Conservation (phyloP, 345 rosid genomes). For the Garcia nutans region DNA sequence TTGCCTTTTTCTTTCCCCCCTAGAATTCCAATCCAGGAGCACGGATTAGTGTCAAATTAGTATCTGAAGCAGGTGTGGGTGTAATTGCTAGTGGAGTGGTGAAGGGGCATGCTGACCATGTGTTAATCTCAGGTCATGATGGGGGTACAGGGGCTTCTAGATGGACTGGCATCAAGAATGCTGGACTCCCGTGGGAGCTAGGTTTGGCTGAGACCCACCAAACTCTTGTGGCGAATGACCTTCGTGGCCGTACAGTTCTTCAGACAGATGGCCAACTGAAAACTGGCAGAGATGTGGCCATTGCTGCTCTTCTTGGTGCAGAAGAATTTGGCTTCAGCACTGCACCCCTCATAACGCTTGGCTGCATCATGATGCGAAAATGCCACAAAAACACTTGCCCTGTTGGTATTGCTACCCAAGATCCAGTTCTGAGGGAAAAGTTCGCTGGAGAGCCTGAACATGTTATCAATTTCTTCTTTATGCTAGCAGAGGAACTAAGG, state of each 20-base stretch:
- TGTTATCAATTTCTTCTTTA: conserved; percentile 93
- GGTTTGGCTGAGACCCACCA: conserved; percentile 99
- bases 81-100: conserved; percentile 99
- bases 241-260: conserved; percentile 96
- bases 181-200: conserved; percentile 99
- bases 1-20: conserved; percentile 10
- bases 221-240: conserved; percentile 97
- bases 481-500: conserved; percentile 97
- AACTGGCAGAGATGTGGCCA: conserved; percentile 97
- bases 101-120: conserved; percentile 99
- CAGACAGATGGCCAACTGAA: conserved; percentile 99
- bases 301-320: conserved; percentile 98
- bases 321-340: conserved; percentile 99
- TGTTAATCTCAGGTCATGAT: conserved; percentile 95
- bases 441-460: conserved; percentile 99
- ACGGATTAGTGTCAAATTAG: conserved; percentile 90
- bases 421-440: conserved; percentile 95
- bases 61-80: conserved; percentile 99
- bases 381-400: conserved; percentile 99
- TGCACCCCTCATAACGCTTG: conserved; percentile 97
- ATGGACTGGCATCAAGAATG: conserved; percentile 98
- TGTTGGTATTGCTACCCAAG: conserved; percentile 99
- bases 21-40: conserved; percentile 97
- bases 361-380: conserved; percentile 99
- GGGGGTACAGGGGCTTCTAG: conserved; percentile 99